phyloP scores from a whole-genome alignment of 1,284 basidiomycete genomes.

The Pseudozyma pruni region DNA sequence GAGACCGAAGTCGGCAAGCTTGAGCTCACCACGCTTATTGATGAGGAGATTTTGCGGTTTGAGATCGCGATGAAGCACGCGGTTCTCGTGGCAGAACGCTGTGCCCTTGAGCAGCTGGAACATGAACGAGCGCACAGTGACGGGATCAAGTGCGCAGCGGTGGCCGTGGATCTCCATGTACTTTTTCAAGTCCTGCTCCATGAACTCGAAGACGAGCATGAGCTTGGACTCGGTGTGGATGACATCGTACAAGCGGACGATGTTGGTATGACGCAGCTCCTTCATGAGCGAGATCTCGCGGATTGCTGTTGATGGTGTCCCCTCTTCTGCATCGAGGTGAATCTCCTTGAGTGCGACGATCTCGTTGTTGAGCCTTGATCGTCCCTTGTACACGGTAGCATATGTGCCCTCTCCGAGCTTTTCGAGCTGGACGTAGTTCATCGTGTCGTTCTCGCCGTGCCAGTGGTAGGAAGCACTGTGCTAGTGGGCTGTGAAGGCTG shows the following conservation, averaged over 20 bases:
- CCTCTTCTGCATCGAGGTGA: slow-evolving; percentile 93
- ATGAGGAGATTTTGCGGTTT: slow-evolving; percentile 98
- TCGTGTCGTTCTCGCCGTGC: slow-evolving; percentile 8
- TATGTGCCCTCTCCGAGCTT: slow-evolving; percentile 68
- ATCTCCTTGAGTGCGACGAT: slow-evolving; percentile 81
- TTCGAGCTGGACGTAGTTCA: slow-evolving; percentile 67
- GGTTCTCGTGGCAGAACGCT: slow-evolving; percentile 98
- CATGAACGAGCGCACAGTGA: slow-evolving; percentile 95
- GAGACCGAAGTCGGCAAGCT: slow-evolving; percentile 86
- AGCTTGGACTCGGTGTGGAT: slow-evolving; percentile 95
- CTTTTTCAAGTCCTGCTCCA: slow-evolving; percentile 97
- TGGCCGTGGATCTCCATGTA: slow-evolving; percentile 99
- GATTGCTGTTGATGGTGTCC: slow-evolving; percentile 92
- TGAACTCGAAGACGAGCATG: slow-evolving; percentile 98
- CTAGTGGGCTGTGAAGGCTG: background rate
- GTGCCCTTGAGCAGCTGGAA: slow-evolving; percentile 97
- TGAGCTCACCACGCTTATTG: slow-evolving; percentile 96
- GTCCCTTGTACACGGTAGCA: slow-evolving; percentile 67
- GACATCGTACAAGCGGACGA: slow-evolving; percentile 95
- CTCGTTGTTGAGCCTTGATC: slow-evolving; percentile 65
- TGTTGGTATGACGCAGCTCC: slow-evolving; percentile 93
- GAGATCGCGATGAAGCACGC: slow-evolving; percentile 94
- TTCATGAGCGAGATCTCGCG: slow-evolving; percentile 97
- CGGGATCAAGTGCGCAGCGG: slow-evolving; percentile 89
- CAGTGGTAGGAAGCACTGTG: background rate